Conservation (phyloP, 2,329 filamentous ascomycete species). For the Botrytis pseudocinerea region DNA sequence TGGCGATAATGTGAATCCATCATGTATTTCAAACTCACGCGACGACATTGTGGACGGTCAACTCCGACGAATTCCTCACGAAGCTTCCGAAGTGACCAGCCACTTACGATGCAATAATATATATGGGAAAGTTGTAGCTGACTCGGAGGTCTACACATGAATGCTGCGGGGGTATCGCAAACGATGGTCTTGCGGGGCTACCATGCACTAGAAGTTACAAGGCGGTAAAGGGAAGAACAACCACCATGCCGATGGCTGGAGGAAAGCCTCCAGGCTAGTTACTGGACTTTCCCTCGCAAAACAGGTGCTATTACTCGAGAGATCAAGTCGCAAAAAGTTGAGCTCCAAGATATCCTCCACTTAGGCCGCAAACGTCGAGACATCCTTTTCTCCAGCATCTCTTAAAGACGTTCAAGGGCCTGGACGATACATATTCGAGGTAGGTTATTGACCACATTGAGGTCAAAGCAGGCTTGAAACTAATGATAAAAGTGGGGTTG, state of each 20-base stretch:
- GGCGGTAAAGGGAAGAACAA: neutral
- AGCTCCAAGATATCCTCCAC: neutral
- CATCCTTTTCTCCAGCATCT: neutral
- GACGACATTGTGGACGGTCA: neutral
- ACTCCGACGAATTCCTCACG: neutral
- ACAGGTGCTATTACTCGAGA: neutral
- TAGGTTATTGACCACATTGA: neutral
- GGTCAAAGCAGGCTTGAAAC: neutral
- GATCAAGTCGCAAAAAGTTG: neutral
- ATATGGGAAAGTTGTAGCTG: neutral
- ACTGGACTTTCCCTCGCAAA: neutral
- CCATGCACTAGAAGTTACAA: neutral
- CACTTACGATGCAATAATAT: neutral
- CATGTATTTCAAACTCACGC: neutral
- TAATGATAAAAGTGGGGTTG: neutral
- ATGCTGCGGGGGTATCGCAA: neutral
- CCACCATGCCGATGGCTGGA: neutral
- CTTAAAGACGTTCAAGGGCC: too few relatives aligned
- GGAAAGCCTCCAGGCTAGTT: neutral
- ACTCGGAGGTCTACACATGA: neutral
- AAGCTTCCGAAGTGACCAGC: neutral
- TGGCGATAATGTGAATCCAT: neutral
- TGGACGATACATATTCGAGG: neutral
- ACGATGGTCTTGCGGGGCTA: neutral
- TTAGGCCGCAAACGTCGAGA: neutral